Base-by-base conservation (phyloP, 2,329 filamentous ascomycete species). In the Verticillium tricorpus region DNA sequence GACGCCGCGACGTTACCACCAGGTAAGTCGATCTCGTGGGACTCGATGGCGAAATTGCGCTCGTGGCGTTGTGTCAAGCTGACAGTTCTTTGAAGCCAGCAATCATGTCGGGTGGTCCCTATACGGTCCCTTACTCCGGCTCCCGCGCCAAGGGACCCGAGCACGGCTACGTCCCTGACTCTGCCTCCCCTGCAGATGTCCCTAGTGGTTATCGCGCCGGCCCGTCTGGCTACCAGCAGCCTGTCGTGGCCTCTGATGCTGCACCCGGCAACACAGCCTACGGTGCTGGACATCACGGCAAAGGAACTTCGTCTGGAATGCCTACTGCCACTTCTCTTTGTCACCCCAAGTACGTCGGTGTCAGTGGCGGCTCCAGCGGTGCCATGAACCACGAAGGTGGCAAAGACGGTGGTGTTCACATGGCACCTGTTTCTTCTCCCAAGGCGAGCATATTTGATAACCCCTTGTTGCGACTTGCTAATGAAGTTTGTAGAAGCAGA, bases 41-140 rank as follows among this genome's bases (percentile, higher is more conserved):
- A 28, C 28, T 28, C 28, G 28, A 28, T 28, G 28, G 28, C 5
- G 28, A 28, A 28, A 4, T 28, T 28, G 34, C 34, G 34, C 9
- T 35, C 3, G 34, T 1, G 12, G 52, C 32, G 2, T 32, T 35
- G 5, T 39, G 45, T 14, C 28, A 45, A 40, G 12, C 37, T 58
- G 50, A 55, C 56, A 37, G 59, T 39, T 57, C 65, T 35, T 57
- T 35, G 55, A 58, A 37, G 56, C 22, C 52, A 56, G 55, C 40
- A 45, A 35, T 1, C 5, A 61, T 61, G 28, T 63, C 66, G n/a
- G 67, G 66, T 55, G 68, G 65, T 50, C 70, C 69, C 2, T 70
- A 71, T 61, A 71, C 69, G 15, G 65, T 68, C 17, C 69, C 70
- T 22, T 70, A 71, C 64, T 70, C 67, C 9, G 68, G 69, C 19